A percentile compares a stretch with the other conserved stretches of the same genome.
Evolutionary conservation across 495 filamentous ascomycete species (phyloP).

Genomic region (Cercophora newfieldiana): DNA sequence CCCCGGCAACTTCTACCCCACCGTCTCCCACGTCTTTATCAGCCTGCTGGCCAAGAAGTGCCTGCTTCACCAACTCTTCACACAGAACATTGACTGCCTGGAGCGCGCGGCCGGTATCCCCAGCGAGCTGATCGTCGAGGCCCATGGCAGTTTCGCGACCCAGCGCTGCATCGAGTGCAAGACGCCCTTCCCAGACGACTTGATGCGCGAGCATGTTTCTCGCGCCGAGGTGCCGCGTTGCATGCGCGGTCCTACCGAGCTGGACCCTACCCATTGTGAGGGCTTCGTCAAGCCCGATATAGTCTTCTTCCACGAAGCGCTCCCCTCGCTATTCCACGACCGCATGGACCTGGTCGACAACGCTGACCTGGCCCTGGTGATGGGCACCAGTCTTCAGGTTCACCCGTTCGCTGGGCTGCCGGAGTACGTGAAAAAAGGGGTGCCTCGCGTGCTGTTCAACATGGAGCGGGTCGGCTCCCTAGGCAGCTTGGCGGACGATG

Average conservation of each 20-base stretch:
- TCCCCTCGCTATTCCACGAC: slow-evolving; percentile 69
- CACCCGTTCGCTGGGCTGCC: slow-evolving; percentile 89
- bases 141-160: slow-evolving; percentile 89
- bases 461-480: slow-evolving; percentile 79
- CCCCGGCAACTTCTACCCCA: slow-evolving; percentile 87
- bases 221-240: slow-evolving; percentile 69
- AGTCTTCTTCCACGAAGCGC: slow-evolving; percentile 82
- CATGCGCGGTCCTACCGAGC: slow-evolving; percentile 20
- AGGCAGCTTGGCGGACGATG: slow-evolving; percentile 55
- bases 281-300: slow-evolving; percentile 96
- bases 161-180: slow-evolving; percentile 91
- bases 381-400: slow-evolving; percentile 88
- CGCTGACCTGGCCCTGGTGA: slow-evolving; percentile 82
- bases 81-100: slow-evolving; percentile 96
- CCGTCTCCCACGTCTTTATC: slow-evolving; percentile 83
- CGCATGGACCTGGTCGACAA: slow-evolving; percentile 54
- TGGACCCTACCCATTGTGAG: too few relatives aligned
- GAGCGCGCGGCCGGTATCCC: slow-evolving; percentile 88
- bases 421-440: slow-evolving; percentile 53
- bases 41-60: slow-evolving; percentile 69
- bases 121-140: slow-evolving; percentile 78
- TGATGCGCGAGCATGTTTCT: slow-evolving; percentile 68
- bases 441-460: slow-evolving; percentile 84
- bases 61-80: slow-evolving; percentile 81
- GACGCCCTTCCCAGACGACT: slow-evolving; percentile 62